These are phyloP conservation scores for Ananas comosus DNA, from an alignment of 176 grass and related monocot genomes.

Conservation along the genomic window DNA sequence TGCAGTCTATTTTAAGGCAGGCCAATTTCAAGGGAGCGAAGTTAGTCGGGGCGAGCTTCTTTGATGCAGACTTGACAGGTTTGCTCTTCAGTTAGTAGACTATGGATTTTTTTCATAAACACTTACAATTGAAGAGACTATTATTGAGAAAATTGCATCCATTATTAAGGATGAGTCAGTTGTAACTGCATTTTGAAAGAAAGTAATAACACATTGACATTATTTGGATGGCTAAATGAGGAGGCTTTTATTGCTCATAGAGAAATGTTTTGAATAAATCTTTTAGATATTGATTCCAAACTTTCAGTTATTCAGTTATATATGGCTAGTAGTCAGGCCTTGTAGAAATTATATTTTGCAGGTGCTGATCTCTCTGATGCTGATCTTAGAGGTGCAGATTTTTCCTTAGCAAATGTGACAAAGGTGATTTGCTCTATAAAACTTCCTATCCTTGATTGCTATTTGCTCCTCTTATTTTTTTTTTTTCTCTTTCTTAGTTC, in stretches of 20 bases:
- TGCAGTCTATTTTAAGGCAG: slow-evolving; percentile 72
- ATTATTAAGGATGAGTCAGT: background rate
- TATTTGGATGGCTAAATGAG: no score
- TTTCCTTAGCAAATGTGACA: slow-evolving; percentile 63
- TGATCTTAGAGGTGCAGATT: slow-evolving; percentile 53
- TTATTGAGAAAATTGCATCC: background rate
- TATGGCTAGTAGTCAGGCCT: background rate
- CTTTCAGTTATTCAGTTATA: no score
- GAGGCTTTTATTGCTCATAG: background rate
- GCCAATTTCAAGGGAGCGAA: slow-evolving; percentile 81
- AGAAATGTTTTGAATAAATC: background rate
- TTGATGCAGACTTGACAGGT: slow-evolving; percentile 88
- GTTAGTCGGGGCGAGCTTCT: slow-evolving; percentile 76
- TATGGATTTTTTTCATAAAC: background rate
- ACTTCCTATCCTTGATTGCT: background rate
- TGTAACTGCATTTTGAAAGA: background rate
- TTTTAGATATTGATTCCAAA: background rate
- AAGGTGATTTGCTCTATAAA: slow-evolving; percentile 32
- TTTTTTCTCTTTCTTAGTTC: background rate
- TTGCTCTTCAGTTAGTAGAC: background rate
- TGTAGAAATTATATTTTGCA: slow-evolving; percentile 16
- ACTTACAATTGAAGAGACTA: background rate
- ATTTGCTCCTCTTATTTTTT: background rate
- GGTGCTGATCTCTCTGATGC: slow-evolving; percentile 74
- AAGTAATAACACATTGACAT: background rate